A percentile compares a stretch with the other conserved stretches of the same genome.
These are phyloP conservation scores for Starmerella etchellsii DNA, from an alignment of 805 yeast genomes.

Conservation along the genomic window DNA sequence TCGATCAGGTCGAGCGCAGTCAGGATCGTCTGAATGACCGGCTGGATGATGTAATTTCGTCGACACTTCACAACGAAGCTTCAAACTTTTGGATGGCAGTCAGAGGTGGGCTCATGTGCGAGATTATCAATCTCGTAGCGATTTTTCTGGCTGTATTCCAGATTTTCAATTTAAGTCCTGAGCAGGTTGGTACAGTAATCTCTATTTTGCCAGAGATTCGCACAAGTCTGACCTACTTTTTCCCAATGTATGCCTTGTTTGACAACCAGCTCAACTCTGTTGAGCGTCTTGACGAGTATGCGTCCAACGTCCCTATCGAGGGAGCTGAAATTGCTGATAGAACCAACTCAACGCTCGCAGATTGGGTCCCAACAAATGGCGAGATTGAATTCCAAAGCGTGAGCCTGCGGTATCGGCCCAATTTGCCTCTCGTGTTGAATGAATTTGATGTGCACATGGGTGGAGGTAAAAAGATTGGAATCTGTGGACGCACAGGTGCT, in stretches of 20 bases:
- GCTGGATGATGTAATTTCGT: constrained; percentile 50
- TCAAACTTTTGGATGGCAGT: constrained; percentile 62
- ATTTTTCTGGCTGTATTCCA: constrained; percentile 46
- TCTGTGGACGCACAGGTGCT: constrained; percentile 85
- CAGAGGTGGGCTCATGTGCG: constrained; percentile 44
- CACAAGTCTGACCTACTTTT: constrained; percentile 42
- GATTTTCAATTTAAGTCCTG: constrained; percentile 44
- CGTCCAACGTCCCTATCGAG: constrained; percentile 32
- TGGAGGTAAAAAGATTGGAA: constrained; percentile 59
- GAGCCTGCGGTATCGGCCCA: constrained; percentile 48
- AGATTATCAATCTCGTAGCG: constrained; percentile 38
- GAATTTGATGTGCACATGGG: constrained; percentile 38
- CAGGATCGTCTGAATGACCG: constrained; percentile 32
- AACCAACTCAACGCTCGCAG: constrained; percentile 35
- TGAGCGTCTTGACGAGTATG: constrained; percentile 56
- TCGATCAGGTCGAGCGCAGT: constrained; percentile 35
- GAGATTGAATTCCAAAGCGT: constrained; percentile 43
- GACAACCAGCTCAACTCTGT: constrained; percentile 67
- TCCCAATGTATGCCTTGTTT: constrained; percentile 51
- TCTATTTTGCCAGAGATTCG: constrained; percentile 44
- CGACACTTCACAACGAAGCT: constrained; percentile 47
- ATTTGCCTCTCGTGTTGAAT: constrained; percentile 52
- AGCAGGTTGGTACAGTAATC: constrained; percentile 53
- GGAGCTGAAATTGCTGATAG: constrained; percentile 59
- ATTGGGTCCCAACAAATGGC: constrained; percentile 54